Evolutionary conservation across 495 filamentous ascomycete species (phyloP), one percentile per base, ranked within the genome.

Genomic region (Tirmania nivea): DNA sequence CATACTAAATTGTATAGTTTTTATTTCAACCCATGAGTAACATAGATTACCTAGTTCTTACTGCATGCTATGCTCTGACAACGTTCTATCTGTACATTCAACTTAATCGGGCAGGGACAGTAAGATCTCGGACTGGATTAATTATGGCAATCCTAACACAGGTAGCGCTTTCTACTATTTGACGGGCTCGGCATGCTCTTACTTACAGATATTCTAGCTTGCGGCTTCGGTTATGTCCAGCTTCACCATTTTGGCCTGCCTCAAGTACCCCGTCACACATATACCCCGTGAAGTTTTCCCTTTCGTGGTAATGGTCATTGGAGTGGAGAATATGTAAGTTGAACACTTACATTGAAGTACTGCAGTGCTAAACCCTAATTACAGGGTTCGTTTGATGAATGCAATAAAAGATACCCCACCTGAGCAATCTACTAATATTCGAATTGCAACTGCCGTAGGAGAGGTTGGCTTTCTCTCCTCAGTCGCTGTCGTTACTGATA

Each of bases 41-140:
- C 35, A 61, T 67, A 21, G 81, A 84, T 57, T 71, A 77, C 63
- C 51, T 76, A 31, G 59, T 76, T 17, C 69, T 86, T 14, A 70
- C 69, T 1, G 54, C 71, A n/a, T 77, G 76, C 25, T 86, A 86
- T 59, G 60, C 69, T 10, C 65, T 77, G 35, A 74, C 75, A 49
- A 58, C 75, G 12, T 35, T 73, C 31, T 81, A 82, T 61, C 70
- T 84, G 49, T 54, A 75, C 35, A 58, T 72, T 36, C 77, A 71
- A 48, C 65, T 86, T 49, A 73, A 73, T 34, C 75, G 74, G 53
- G 64, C 83, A 35, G 72, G 74, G 54, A 78, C 80, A 10, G 69
- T 86, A 57, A 83, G 81, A 63, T 84, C 80, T 20, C 70, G 71
- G 55, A 60, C 79, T 31, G 81, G 81, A 35, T 69, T 86, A 34